Conservation (phyloP, 169 alveolate genomes). For the Plasmodium blacklocki region DNA sequence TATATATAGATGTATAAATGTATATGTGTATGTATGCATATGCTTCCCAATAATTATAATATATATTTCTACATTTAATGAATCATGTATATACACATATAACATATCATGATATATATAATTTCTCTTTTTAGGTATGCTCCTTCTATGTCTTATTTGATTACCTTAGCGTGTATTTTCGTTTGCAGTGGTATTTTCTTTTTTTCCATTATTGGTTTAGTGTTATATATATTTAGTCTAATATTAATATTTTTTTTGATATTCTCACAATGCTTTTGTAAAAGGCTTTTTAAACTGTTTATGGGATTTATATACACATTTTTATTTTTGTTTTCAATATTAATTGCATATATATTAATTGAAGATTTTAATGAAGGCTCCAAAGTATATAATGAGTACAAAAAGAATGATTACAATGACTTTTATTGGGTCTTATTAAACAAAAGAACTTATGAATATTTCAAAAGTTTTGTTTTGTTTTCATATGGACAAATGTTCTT, state of each 20-base stretch:
- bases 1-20: neutral
- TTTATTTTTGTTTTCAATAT: slow-evolving; percentile 63
- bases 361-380: slow-evolving; percentile 77
- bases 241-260: slow-evolving; percentile 60
- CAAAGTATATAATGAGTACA: slow-evolving; percentile 50
- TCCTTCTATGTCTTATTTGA: slow-evolving; percentile 72
- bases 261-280: slow-evolving; percentile 74
- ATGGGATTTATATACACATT: slow-evolving; percentile 71
- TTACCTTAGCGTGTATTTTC: slow-evolving; percentile 67
- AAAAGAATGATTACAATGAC: slow-evolving; percentile 63
- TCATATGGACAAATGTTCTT: slow-evolving; percentile 74
- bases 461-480: slow-evolving; percentile 71
- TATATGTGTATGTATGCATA: neutral
- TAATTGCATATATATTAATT: slow-evolving; percentile 69
- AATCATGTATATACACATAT: neutral
- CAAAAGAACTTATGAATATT: slow-evolving; percentile 49
- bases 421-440: slow-evolving; percentile 70
- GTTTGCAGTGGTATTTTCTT: slow-evolving; percentile 72
- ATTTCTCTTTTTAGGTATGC: slow-evolving; percentile 36
- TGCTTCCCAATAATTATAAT: neutral
- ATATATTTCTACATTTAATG: neutral
- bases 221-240: slow-evolving; percentile 45
- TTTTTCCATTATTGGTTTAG: slow-evolving; percentile 61
- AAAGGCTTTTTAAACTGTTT: slow-evolving; percentile 63
- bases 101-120: neutral